Base-by-base conservation (phyloP, 2,329 filamentous ascomycete genomes). In the Exophiala dermatitidis region DNA sequence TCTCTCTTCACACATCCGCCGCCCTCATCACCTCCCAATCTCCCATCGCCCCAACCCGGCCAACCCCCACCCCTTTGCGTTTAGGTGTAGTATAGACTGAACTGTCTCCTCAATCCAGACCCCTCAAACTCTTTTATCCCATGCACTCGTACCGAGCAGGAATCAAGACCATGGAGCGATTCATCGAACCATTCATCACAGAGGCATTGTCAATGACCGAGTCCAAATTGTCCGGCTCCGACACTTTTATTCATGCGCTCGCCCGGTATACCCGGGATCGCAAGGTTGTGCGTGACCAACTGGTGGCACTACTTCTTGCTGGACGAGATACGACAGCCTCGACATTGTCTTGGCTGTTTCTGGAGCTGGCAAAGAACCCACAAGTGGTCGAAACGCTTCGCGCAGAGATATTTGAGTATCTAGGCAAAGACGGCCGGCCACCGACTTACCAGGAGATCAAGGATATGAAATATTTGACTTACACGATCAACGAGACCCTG, bases 201-300 rank as follows among this genome's bases (percentile, higher is more conserved):
- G 77, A 80, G 7, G 81, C 87, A 0, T 78, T 95, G 4, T 75
- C 75, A 3, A 77, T 95, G 33, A 80, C 79, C 1, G 81, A 84
- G 34, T 77, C 82, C 56, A 88, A 86, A 71, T 64, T 73, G 4
- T 80, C 79, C 52, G 89, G 87, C 65, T 81, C 81, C 5, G 85
- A 93, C 69, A 94, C 86, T 1, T 95, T 96, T 72, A 78, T 95
- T 19, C 86, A 95, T 69, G 86, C 88, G 31, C 79, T 96, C 2
- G 88, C 89, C 42, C 77, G 78, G 37, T 90, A 88, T 72, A 95
- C 90, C 0, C 82, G 86, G 33, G 72, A 75, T 46, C 67, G 67
- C 3, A 66, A 66, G 9, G 79, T 89, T 3, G 78, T 96, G 9
- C 86, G 89, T 33, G 90, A 95, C 69, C 90, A 96, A 69, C 75